Evolutionary conservation across 768 basidiomycete species (phyloP), one percentile per base, ranked within the genome.

Genomic region (Termitomyces sp.): DNA sequence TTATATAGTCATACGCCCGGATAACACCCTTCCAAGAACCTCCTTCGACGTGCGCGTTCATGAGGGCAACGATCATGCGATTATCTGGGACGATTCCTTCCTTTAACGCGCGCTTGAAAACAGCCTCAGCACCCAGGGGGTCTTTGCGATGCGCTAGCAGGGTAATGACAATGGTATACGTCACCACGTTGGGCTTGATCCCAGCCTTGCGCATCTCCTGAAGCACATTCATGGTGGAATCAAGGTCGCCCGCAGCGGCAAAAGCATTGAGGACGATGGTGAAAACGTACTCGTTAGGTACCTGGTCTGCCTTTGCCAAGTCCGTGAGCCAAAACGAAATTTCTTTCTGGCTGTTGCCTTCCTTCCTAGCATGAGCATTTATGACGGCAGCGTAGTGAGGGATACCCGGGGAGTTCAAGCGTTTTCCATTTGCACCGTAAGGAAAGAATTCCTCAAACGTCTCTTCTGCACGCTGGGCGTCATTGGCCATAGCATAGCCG

Each of bases 11-110:
- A 67, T 89, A 96, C 13, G 85, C 74, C 26, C 82, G 79, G 58
- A 93, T 78, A 20, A 88, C 92, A 28, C 86, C 86, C 48, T 75
- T 70, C 92, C 93, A 97, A 12, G 87, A 85, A 2, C 89, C 91
- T 2, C 85, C 80, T 66, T 91, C 85, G 51, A 92, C 88, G 67
- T 95, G 84, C 0, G 89, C 93, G 65, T 91, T 84, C 85, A 98
- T 86, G 51, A 96, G 70, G 6, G 88, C 74, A 14, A 83, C 80
- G 63, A 87, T 75, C 86, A 93, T 87, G 41, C 69, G 73, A 38
- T 77, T 75, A 68, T 91, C 86, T 3, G 88, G 89, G 16, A 72
- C 69, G 56, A 93, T 67, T 16, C 85, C 86, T 41, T 87, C 84
- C 16, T 71, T 67, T 48, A 91, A 50, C 0, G 89, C 89, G 46